These are phyloP conservation scores for Trametes cubensis DNA, from an alignment of 768 basidiomycete genomes.

Conservation along the genomic window DNA sequence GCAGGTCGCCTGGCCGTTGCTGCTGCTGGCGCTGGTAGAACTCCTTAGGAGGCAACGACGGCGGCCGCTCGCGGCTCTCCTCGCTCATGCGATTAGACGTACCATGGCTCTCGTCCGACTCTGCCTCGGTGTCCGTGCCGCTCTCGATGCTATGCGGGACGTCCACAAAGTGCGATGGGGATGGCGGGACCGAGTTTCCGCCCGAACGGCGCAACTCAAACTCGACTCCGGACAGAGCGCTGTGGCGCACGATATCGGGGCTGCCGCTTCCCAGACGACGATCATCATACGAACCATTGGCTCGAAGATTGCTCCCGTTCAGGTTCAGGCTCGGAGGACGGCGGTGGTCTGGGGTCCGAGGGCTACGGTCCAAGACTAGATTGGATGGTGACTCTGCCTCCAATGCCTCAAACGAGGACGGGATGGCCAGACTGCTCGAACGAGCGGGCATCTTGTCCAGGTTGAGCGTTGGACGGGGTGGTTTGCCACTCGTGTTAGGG, in stretches of 20 bases:
- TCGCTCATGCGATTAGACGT: neutral
- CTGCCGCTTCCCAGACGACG: neutral
- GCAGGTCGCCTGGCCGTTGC: constrained; percentile 25
- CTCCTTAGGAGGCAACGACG: constrained; percentile 29
- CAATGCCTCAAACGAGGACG: constrained; percentile 23
- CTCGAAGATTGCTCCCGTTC: constrained; percentile 17
- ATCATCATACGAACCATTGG: constrained; percentile 3
- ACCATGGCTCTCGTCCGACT: constrained; percentile 42
- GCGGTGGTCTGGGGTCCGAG: constrained; percentile 1
- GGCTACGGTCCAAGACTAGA: constrained; percentile 17
- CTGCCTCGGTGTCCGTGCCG: constrained; percentile 71
- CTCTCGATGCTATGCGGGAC: constrained; percentile 76
- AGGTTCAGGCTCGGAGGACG: constrained; percentile 24
- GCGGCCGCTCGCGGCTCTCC: constrained; percentile 16
- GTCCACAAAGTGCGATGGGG: constrained; percentile 66
- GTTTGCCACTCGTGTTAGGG: constrained; percentile 11
- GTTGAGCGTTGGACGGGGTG: constrained; percentile 34
- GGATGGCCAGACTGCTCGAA: constrained; percentile 34
- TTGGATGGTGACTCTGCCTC: constrained; percentile 22
- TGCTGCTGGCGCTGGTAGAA: constrained; percentile 10
- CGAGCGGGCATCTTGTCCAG: constrained; percentile 41
- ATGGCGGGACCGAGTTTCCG: constrained; percentile 51
- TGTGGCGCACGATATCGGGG: constrained; percentile 24
- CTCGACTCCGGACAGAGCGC: constrained; percentile 24
- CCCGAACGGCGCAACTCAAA: constrained; percentile 34